Conservation (phyloP, 2,329 filamentous ascomycete species). For the Coniochaeta sp. region DNA sequence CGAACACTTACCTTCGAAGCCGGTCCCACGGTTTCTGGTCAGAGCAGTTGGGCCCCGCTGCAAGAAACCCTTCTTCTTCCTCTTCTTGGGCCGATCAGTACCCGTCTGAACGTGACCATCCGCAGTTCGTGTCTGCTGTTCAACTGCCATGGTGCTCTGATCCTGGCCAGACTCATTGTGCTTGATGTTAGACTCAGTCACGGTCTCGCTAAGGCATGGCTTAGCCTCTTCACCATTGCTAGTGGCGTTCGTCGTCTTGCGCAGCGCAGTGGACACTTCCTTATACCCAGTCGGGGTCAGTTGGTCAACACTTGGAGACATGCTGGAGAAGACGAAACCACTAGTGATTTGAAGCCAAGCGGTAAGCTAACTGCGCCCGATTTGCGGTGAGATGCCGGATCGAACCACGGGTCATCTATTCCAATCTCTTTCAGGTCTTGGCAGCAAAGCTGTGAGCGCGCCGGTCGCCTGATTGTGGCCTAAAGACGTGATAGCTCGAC, state of each 20-base stretch:
- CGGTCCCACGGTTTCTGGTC: constrained; percentile 43
- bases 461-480: neutral
- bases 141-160: neutral
- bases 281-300: neutral
- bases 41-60: constrained; percentile 31
- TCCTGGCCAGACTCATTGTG: neutral
- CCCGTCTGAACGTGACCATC: neutral
- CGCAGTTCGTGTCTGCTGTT: neutral
- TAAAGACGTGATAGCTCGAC: neutral
- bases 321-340: neutral
- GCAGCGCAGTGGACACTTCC: neutral
- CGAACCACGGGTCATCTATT: neutral
- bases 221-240: neutral
- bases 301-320: neutral
- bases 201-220: neutral
- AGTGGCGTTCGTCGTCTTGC: neutral
- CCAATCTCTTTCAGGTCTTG: neutral
- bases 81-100: constrained; percentile 21
- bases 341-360: neutral
- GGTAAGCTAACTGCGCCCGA: neutral
- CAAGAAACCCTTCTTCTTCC: constrained; percentile 28
- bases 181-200: neutral
- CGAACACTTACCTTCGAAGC: constrained; percentile 55
- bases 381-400: neutral
- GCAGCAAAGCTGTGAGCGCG: neutral